Conservation (phyloP, 805 yeast genomes). For the Candida sakaeoensis region DNA sequence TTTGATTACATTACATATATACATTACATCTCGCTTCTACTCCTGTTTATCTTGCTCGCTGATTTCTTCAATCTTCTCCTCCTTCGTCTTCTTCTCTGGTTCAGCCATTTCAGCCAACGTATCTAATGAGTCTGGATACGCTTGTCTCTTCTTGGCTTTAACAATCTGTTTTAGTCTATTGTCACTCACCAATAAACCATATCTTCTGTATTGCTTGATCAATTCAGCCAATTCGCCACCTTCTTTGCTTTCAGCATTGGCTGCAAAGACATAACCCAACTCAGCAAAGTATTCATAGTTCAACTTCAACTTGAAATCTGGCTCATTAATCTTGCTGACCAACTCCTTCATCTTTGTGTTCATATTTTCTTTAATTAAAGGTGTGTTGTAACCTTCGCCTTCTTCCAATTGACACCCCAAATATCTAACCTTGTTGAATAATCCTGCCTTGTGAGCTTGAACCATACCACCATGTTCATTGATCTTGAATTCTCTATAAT, state of each 20-base stretch:
- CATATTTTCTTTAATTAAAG: slow-evolving; percentile 37
- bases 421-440: slow-evolving; percentile 52
- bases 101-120: background rate
- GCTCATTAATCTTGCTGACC: slow-evolving; percentile 24
- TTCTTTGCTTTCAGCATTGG: slow-evolving; percentile 33
- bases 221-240: slow-evolving; percentile 35
- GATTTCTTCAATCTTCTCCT: background rate
- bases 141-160: slow-evolving; percentile 29
- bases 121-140: background rate
- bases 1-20: too few species aligned
- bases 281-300: slow-evolving; percentile 54
- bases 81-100: background rate
- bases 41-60: background rate
- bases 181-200: slow-evolving; percentile 54
- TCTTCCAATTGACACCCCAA: slow-evolving; percentile 61
- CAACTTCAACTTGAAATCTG: slow-evolving; percentile 44
- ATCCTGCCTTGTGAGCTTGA: slow-evolving; percentile 70
- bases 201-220: slow-evolving; percentile 64
- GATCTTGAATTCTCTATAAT: slow-evolving; percentile 60
- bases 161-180: slow-evolving; percentile 38
- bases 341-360: slow-evolving; percentile 12
- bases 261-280: slow-evolving; percentile 47
- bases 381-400: slow-evolving; percentile 84
- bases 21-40: too few species aligned
- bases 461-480: slow-evolving; percentile 71